A percentile compares a stretch with the other conserved stretches of the same genome.
Conservation (phyloP, 306 rosid species). For the Betula pendula region DNA sequence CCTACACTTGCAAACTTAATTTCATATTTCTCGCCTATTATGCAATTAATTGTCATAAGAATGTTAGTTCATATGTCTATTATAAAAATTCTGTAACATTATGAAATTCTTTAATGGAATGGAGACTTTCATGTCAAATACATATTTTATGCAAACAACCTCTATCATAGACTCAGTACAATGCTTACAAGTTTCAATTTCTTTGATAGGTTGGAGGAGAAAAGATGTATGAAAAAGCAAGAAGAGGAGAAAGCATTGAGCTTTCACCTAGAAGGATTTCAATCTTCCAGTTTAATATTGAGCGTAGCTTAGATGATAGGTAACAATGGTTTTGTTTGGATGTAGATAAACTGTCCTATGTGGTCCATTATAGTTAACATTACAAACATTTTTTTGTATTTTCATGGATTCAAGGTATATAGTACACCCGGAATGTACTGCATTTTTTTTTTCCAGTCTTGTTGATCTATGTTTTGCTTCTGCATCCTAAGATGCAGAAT, state of each 20-base stretch:
- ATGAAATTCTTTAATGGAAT: not conserved
- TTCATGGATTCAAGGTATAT: not conserved
- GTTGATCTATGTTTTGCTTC: not conserved
- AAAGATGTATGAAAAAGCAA: slow-evolving; percentile 93
- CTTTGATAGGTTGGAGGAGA: slow-evolving; percentile 89
- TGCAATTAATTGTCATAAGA: not conserved
- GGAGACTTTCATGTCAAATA: slow-evolving; percentile 2
- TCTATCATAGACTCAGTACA: not conserved
- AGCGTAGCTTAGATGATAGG: slow-evolving; percentile 95
- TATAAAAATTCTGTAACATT: not conserved
- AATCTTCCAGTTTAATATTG: slow-evolving; percentile 79
- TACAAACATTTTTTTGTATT: not conserved
- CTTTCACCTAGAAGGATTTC: slow-evolving; percentile 92
- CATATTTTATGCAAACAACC: slow-evolving; percentile 9
- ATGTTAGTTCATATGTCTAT: not conserved
- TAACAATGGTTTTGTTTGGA: slow-evolving; percentile 13
- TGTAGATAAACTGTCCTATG: not conserved
- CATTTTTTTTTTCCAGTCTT: not conserved
- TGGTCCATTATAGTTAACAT: not conserved
- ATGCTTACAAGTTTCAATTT: slow-evolving; percentile 29
- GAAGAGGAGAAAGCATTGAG: slow-evolving; percentile 94
- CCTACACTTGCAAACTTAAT: not conserved
- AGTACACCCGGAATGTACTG: slow-evolving; percentile 1
- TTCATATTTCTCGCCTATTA: not conserved
- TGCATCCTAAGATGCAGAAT: not conserved